Evolutionary conservation across 2,329 filamentous ascomycete species (phyloP), one percentile per base, ranked within the genome.

Genomic region (Alternaria sp.): DNA sequence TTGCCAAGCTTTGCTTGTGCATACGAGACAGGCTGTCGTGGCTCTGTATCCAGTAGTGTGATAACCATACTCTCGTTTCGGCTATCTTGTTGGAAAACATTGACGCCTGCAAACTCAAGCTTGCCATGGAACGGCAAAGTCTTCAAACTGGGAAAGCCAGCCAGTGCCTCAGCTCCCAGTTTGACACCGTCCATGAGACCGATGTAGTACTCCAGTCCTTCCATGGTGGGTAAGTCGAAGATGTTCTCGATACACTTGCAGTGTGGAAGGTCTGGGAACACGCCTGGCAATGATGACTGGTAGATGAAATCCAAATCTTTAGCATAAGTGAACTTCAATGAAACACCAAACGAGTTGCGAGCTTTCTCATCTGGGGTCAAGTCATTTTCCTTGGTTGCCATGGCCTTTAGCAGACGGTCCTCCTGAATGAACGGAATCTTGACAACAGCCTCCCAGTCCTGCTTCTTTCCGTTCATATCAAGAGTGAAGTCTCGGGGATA

Each of bases 391-490:
- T 90, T 93, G 6, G 93, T 88, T 14, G 85, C 89, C 91, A 99
- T 97, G 7, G 94, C 95, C 36, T 83, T 80, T 54, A 99, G 83
- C 2, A 99, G 82, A 26, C 95, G 87, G 70, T 90, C 87, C 77
- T 99, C 94, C 58, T 99, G 92, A 63, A 99, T 99, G 79, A 99
- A 99, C 0, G 95, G 95, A 72, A 99, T 99, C 79, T 98, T 99
- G 65, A 99, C 93, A 36, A 99, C 94, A 28, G 95, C 95, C 76
- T 99, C 95, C 95, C 95, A 99, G 64, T 99, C 96, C 90, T 97
- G 96, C 81, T 97, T 99, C 82, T 99, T 99, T 59, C 95, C 96
- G 70, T 99, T 98, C 95, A 99, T 98, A 75, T 99, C 96, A 39
- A 99, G 84, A 66, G 96, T 92, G 72, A 99, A 99, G 70, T 99